Conservation (phyloP, 2,329 filamentous ascomycete species). For the Calonectria naviculata region DNA sequence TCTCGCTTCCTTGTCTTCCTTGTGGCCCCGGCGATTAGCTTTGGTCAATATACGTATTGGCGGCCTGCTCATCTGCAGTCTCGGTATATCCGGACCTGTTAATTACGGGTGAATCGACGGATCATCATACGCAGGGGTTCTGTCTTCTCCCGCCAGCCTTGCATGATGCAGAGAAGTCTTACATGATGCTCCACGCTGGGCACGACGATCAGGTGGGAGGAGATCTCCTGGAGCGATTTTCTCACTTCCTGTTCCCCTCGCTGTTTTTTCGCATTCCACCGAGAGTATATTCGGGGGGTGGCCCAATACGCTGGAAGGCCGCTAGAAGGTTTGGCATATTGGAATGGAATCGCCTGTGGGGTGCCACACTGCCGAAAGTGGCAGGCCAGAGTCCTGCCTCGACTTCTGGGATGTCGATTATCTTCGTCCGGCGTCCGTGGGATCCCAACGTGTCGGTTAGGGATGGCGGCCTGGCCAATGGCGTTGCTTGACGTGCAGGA, state of each 20-base stretch:
- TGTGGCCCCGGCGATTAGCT: slow-evolving; percentile 4
- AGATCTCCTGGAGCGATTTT: background rate
- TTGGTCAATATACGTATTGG: background rate
- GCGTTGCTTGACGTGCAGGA: background rate
- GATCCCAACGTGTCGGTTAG: background rate
- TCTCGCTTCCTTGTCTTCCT: slow-evolving; percentile 5
- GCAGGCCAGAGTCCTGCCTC: background rate
- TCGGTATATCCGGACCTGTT: background rate
- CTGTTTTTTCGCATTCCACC: background rate
- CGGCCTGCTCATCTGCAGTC: background rate
- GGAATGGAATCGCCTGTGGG: background rate
- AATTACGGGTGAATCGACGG: background rate
- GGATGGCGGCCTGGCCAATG: background rate
- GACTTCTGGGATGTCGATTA: background rate
- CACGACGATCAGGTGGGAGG: background rate
- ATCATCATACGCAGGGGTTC: background rate
- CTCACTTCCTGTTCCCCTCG: too few relatives aligned
- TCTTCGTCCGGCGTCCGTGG: background rate
- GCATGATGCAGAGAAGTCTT: background rate
- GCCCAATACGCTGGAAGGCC: background rate
- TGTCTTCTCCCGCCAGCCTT: background rate
- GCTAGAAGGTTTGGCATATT: slow-evolving; percentile 6
- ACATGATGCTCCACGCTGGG: background rate
- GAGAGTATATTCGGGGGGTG: background rate
- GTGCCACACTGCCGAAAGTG: background rate